Conservation (phyloP, 2,329 filamentous ascomycete genomes). For the Neonectria magnoliae region DNA sequence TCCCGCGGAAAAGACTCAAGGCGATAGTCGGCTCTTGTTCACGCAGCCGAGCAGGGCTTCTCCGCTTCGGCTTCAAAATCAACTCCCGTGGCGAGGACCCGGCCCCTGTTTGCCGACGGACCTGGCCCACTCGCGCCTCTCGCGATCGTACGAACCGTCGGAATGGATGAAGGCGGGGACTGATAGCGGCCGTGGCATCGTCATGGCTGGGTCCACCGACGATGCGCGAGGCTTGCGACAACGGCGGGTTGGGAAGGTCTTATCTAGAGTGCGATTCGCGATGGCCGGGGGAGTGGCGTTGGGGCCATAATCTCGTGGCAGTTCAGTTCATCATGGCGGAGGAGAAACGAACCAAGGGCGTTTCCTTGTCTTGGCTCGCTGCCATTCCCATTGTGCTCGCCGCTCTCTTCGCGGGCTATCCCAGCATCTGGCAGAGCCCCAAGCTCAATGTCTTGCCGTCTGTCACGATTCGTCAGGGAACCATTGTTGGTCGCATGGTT, state of each 20-base stretch:
- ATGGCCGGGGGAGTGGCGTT: not conserved
- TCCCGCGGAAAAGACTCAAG: slow-evolving; percentile 32
- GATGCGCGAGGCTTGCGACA: not conserved
- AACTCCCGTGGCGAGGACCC: slow-evolving; percentile 29
- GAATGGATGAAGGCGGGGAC: slow-evolving; percentile 22
- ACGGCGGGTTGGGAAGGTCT: not conserved
- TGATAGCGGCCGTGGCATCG: slow-evolving; percentile 29
- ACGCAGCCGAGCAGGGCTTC: slow-evolving; percentile 11
- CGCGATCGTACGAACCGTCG: slow-evolving; percentile 18
- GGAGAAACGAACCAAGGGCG: slow-evolving; percentile 13
- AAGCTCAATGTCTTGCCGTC: slow-evolving; percentile 22
- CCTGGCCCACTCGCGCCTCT: slow-evolving; percentile 22
- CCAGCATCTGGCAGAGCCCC: slow-evolving; percentile 13
- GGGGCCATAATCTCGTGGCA: not conserved
- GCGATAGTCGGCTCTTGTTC: slow-evolving; percentile 26
- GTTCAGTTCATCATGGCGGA: slow-evolving; percentile 26
- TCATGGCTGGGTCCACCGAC: slow-evolving; percentile 11
- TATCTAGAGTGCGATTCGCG: slow-evolving; percentile 26
- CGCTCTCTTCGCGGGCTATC: slow-evolving; percentile 26
- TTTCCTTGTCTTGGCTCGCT: slow-evolving; percentile 29
- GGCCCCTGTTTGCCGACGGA: slow-evolving; percentile 3
- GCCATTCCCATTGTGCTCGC: slow-evolving; percentile 31
- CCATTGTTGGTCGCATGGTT: slow-evolving; percentile 45
- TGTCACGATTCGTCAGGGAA: slow-evolving; percentile 45
- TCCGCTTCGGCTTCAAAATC: slow-evolving; percentile 29